A percentile compares a stretch with the other conserved stretches of the same genome.
phyloP scores from a whole-genome alignment of 805 yeast species.

The Tetrapisispora taiwanensis region DNA sequence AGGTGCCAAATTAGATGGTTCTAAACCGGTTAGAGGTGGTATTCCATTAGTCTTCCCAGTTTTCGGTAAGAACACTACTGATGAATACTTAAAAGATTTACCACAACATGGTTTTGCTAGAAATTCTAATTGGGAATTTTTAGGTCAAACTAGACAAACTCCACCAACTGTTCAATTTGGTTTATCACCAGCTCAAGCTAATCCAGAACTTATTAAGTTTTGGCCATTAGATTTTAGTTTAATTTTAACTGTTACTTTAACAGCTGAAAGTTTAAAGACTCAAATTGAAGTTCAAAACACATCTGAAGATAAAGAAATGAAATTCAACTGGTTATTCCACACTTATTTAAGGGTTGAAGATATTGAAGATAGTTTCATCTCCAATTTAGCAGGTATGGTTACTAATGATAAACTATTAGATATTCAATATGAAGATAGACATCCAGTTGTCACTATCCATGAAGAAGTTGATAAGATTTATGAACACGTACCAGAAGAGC shows the following conservation, averaged over 20 bases:
- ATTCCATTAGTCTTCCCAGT: conserved; percentile 94
- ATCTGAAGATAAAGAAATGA: conserved; percentile 45
- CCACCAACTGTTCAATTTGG: conserved; percentile 86
- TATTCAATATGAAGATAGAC: conserved; percentile 53
- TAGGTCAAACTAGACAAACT: conserved; percentile 65
- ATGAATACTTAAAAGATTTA: conserved; percentile 49
- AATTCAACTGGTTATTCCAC: conserved; percentile 92
- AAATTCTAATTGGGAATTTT: conserved; percentile 82
- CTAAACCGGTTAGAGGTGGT: conserved; percentile 94
- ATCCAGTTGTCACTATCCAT: conserved; percentile 63
- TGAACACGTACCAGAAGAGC: conserved; percentile 44
- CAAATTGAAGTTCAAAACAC: conserved; percentile 67
- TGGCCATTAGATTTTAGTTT: conserved; percentile 65
- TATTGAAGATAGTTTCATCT: conserved; percentile 65
- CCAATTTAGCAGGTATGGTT: conserved; percentile 62
- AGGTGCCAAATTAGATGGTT: conserved; percentile 80
- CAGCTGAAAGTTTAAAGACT: conserved; percentile 50
- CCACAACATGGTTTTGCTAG: conserved; percentile 98
- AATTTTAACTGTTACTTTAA: conserved; percentile 56
- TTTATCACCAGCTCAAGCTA: conserved; percentile 74
- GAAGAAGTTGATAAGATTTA: conserved; percentile 85
- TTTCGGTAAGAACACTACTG: conserved; percentile 61
- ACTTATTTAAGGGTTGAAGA: conserved; percentile 72
- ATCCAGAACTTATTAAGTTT: conserved; percentile 52
- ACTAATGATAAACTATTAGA: conserved; percentile 70